Conservation (phyloP, 345 rosid species). For the Luvunga scandens region DNA sequence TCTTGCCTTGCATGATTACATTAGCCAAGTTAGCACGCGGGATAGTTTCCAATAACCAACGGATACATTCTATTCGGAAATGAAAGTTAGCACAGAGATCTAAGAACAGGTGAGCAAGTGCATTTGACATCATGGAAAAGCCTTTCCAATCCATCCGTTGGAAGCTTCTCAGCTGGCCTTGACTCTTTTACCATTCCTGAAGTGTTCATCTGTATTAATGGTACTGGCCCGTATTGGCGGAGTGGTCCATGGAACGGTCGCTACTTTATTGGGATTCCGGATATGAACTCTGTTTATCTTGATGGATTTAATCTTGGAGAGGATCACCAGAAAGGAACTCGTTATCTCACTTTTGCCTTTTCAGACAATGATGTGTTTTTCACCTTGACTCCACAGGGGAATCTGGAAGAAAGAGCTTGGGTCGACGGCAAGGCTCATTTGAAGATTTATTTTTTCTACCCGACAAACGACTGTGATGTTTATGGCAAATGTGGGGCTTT, state of each 20-base stretch:
- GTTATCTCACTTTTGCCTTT: conserved; percentile 10
- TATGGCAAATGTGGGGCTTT: conserved; percentile 52
- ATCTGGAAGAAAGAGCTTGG: conserved; percentile 12
- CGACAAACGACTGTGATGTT: conserved; percentile 31
- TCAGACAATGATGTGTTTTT: background rate
- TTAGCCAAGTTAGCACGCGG: conserved; percentile 34
- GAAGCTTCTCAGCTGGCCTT: conserved; percentile 42
- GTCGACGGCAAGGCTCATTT: conserved; percentile 16
- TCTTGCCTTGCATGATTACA: conserved; percentile 22
- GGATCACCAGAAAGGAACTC: conserved; percentile 22
- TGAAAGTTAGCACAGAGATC: conserved; percentile 30
- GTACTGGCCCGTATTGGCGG: conserved; percentile 26
- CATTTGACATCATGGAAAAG: conserved; percentile 49
- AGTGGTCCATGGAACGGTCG: conserved; percentile 43
- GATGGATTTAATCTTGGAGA: conserved; percentile 21
- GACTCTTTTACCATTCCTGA: conserved; percentile 30
- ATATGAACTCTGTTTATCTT: conserved; percentile 25
- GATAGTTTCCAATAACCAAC: conserved; percentile 54
- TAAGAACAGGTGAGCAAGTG: conserved; percentile 26
- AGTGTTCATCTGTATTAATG: conserved; percentile 43
- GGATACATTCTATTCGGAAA: conserved; percentile 26
- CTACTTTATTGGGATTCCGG: conserved; percentile 13
- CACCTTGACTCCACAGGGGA: conserved; percentile 39
- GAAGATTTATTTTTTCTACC: background rate
- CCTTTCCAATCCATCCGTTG: conserved; percentile 53